Conservation (phyloP, 139 green algal genomes). For the Astrephomene gubernaculifera region DNA sequence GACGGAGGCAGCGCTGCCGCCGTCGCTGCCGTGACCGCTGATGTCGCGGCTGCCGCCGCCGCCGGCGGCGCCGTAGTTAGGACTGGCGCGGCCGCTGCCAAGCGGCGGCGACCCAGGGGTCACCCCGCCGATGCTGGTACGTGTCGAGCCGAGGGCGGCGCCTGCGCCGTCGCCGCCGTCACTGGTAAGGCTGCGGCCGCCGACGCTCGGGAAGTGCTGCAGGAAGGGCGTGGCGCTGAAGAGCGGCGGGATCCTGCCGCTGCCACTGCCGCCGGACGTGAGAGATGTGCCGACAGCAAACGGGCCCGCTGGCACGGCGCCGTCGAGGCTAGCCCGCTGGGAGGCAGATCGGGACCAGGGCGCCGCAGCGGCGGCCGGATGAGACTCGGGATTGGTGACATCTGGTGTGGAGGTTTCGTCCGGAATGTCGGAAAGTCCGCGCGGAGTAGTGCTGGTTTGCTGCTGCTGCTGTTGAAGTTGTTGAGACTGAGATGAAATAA, state of each 20-base stretch:
- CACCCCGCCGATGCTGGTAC: background rate
- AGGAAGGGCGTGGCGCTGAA: background rate
- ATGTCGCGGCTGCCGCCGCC: background rate
- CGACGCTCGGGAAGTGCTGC: background rate
- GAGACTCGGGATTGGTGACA: no score
- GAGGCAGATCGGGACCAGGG: no score
- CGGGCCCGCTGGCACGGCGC: no score
- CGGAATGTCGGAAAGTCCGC: no score
- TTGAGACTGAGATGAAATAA: no score
- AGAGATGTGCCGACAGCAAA: no score
- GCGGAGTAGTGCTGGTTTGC: no score
- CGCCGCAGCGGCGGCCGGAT: no score
- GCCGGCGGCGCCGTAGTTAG: background rate
- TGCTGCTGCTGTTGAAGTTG: no score
- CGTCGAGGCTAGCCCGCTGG: no score
- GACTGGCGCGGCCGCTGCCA: constrained; percentile 28
- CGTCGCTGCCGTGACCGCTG: background rate
- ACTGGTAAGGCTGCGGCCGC: constrained; percentile 10
- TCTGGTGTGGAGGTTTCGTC: no score
- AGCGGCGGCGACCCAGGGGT: constrained; percentile 7
- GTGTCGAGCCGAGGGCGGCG: background rate
- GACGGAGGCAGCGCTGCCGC: background rate
- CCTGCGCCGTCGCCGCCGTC: background rate
- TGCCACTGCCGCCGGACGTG: background rate
- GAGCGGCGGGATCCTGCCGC: background rate